Evolutionary conservation across 805 yeast genomes (phyloP), one percentile per base, ranked within the genome.

Genomic region (Candida ipomoeae): DNA sequence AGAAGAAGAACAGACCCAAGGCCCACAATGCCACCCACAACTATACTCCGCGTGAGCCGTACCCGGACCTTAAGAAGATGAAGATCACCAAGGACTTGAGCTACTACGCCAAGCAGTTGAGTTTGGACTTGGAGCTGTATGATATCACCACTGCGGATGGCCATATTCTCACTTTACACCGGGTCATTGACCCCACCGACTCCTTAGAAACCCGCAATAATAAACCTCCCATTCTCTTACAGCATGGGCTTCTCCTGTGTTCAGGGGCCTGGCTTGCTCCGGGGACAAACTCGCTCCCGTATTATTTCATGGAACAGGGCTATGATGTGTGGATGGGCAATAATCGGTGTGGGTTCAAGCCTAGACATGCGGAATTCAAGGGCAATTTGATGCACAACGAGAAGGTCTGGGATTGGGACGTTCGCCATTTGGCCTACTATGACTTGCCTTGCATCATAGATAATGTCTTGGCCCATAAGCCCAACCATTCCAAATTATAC

Each of bases 281-380:
- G n/a, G 99, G 98, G 0, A 74, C 77, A 50, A 81, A 85, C 52
- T 85, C 96, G 10, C 67, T 94, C 40, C 94, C 92, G 0, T 57
- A 81, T 75, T 63, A 77, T 73, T 62, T 74, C 74, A 45, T 66
- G 36, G 69, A 72, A 32, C 66, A 72, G 23, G 91, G 94, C 0
- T 88, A 77, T 60, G 97, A 90, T 58, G 89, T 90, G 7, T 90
- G 97, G 97, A 64, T 90, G 48, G 97, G 96, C 1, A 89, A 90
- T 62, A 91, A 90, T 62, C 70, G 99, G 54, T 85, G 96, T 56
- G 96, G 96, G 5, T 87, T 91, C 62, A 73, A 79, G 37, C 87
- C 96, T 0, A 70, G 75, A 46, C 96, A 91, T 69, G 54, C 63
- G 6, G 48, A 44, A 13, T 56, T 52, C 31, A 52, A 56, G 26